Base-by-base conservation (phyloP, 2,329 filamentous ascomycete genomes). In the Xylogone sp. region DNA sequence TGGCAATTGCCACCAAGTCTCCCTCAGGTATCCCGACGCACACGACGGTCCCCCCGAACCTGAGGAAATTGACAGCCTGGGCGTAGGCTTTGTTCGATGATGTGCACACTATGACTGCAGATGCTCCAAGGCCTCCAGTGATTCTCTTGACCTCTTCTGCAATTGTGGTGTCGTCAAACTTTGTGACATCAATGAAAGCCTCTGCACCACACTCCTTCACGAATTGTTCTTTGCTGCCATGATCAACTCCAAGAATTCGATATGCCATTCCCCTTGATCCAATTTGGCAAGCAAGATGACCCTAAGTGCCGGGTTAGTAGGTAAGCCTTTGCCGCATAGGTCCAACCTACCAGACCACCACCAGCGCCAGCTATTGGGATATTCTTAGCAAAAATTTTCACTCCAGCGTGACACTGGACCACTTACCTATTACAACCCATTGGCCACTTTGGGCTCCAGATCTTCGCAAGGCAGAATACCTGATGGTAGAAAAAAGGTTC, bases 181-280 rank as follows among this genome's bases (percentile, higher is more conserved):
- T 70, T 24, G 81, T 79, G 52, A 87, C 72, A 55, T 85, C 81
- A 53, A 88, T 71, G 67, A 87, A 88, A 57, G 79, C 76, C 62
- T 87, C 83, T 0, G 83, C 83, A 8, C 84, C 84, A n/a, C 74
- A 82, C 1, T 78, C 73, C 45, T 75, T 75, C 9, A 80, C 75
- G 2, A 87, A 62, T 12, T 77, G 59, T 58, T 80, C 78, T 65
- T 88, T 88, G 59, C 73, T 77, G 44, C 77, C 79, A 57, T 81
- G 74, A 63, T 88, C 85, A 62, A 88, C 77, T 21, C 82, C 84
- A 52, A 87, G 82, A 31, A 86, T 81, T 43, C 84, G 75, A 56
- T 82, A 71, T 10, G 79, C 82, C 73, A 87, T 83, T 2, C 77
- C 84, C n/a, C 70, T 67, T 29, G 73, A 69, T 7, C 79, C 80